Evolutionary conservation across 768 basidiomycete species (phyloP).

Genomic region (Candolleomyces efflorescens): DNA sequence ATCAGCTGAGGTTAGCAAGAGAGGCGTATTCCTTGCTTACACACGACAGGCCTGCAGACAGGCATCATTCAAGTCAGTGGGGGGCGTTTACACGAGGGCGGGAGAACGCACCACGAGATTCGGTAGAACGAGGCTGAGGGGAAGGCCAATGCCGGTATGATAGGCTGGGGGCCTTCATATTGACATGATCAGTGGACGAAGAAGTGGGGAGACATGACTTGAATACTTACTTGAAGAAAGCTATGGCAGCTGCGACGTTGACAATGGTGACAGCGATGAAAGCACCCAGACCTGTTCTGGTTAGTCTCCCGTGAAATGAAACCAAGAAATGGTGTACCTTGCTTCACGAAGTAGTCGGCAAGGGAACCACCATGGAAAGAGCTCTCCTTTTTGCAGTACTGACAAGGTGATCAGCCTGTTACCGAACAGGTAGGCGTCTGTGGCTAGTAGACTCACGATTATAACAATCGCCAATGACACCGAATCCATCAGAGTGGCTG

Average conservation of each 20-base stretch:
- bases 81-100: no score
- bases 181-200: neutral
- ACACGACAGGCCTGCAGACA: slow-evolving; percentile 30
- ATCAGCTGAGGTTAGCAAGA: neutral
- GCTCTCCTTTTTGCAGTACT: slow-evolving; percentile 16
- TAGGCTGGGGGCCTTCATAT: slow-evolving; percentile 22
- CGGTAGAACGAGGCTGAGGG: slow-evolving; percentile 30
- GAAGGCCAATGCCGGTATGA: slow-evolving; percentile 33
- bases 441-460: slow-evolving; percentile 18
- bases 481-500: slow-evolving; percentile 36
- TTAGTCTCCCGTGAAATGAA: neutral
- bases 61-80: neutral
- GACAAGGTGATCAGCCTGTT: slow-evolving; percentile 9
- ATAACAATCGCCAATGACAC: slow-evolving; percentile 30
- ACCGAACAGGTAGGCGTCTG: neutral
- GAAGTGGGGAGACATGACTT: no score
- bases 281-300: slow-evolving; percentile 25
- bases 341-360: slow-evolving; percentile 27
- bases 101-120: slow-evolving; percentile 29
- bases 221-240: slow-evolving; percentile 30
- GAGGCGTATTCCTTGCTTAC: slow-evolving; percentile 14
- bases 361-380: slow-evolving; percentile 17
- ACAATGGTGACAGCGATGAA: slow-evolving; percentile 28
- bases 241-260: slow-evolving; percentile 25
- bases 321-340: slow-evolving; percentile 22